phyloP scores from a whole-genome alignment of 2,329 filamentous ascomycete genomes.

The Rhynchosporium graminicola region DNA sequence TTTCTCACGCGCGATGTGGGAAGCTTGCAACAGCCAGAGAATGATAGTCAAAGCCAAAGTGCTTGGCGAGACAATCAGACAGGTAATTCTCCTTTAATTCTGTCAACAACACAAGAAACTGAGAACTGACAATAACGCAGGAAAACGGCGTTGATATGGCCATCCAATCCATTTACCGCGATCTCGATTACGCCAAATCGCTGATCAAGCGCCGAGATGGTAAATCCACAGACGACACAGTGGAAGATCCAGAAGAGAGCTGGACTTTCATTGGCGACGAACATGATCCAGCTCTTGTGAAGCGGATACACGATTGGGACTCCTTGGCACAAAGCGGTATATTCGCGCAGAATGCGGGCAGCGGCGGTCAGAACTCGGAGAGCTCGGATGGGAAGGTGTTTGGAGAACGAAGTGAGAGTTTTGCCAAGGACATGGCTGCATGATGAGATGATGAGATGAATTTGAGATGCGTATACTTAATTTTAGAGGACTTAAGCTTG shows the following conservation, averaged over 20 bases:
- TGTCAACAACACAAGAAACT: not conserved
- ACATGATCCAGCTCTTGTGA: constrained; percentile 38
- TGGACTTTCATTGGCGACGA: constrained; percentile 82
- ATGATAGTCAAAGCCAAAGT: constrained; percentile 86
- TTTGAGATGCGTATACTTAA: not conserved
- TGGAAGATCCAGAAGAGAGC: constrained; percentile 70
- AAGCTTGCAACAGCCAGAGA: constrained; percentile 83
- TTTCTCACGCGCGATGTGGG: constrained; percentile 86
- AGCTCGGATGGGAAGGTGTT: constrained; percentile 27
- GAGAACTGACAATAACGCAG: constrained; percentile 49
- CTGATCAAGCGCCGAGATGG: constrained; percentile 69
- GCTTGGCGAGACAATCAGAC: constrained; percentile 84
- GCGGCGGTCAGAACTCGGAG: constrained; percentile 4
- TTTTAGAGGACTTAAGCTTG: not conserved
- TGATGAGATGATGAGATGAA: constrained; percentile 1
- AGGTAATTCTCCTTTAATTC: constrained; percentile 55
- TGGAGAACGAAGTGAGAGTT: constrained; percentile 13
- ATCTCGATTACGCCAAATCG: constrained; percentile 87
- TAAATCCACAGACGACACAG: constrained; percentile 54
- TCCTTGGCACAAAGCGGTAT: constrained; percentile 34
- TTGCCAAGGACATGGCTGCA: constrained; percentile 15
- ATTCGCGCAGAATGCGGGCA: constrained; percentile 14
- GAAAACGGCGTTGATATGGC: constrained; percentile 89
- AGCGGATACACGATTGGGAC: constrained; percentile 40
- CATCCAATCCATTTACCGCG: constrained; percentile 90